These are phyloP conservation scores for Saccharomyces jurei DNA, from an alignment of 805 yeast species.

Conservation along the genomic window DNA sequence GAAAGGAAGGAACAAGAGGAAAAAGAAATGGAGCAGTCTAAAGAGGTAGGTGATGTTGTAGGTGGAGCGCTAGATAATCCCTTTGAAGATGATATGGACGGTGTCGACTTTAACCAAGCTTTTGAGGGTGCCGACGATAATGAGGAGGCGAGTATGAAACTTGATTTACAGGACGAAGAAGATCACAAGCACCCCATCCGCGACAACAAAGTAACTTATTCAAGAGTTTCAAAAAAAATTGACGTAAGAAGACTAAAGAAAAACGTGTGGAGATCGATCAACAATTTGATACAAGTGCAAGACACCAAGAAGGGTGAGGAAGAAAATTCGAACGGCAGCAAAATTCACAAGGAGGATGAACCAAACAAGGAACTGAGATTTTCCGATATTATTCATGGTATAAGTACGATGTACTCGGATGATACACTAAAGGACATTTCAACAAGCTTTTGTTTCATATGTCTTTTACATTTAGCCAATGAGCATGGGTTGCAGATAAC, in stretches of 20 bases:
- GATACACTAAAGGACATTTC: constrained; percentile 60
- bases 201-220: constrained; percentile 42
- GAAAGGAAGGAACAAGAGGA: constrained; percentile 34
- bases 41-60: constrained; percentile 16
- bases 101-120: constrained; percentile 31
- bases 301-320: constrained; percentile 33
- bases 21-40: constrained; percentile 18
- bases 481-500: constrained; percentile 64
- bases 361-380: constrained; percentile 27
- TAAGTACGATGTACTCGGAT: constrained; percentile 45
- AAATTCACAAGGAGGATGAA: neutral
- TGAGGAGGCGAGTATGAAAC: constrained; percentile 23
- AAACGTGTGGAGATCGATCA: constrained; percentile 60
- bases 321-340: constrained; percentile 18
- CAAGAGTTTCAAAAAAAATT: constrained; percentile 70
- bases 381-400: constrained; percentile 41
- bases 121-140: constrained; percentile 28
- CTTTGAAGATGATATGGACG: constrained; percentile 29
- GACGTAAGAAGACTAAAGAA: constrained; percentile 67
- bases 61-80: constrained; percentile 29
- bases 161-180: constrained; percentile 16
- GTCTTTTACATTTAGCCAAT: constrained; percentile 77
- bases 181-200: constrained; percentile 6
- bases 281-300: constrained; percentile 8
- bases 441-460: constrained; percentile 78